Evolutionary conservation across 2,329 filamentous ascomycete species (phyloP).

Genomic region (Akanthomyces muscarius): DNA sequence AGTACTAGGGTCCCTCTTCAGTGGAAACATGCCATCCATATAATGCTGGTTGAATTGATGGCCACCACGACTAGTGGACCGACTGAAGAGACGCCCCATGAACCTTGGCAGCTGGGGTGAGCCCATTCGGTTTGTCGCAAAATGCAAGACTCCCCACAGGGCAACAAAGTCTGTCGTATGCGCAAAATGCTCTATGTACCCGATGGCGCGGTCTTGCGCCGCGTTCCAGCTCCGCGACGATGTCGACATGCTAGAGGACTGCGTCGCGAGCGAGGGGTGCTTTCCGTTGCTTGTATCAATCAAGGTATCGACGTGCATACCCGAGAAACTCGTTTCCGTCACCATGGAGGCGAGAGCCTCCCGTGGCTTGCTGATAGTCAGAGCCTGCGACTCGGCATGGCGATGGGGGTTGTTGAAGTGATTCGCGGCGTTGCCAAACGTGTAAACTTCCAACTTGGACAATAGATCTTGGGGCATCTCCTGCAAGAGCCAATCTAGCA

Average conservation of each 20-base stretch:
- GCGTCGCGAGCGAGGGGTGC: constrained; percentile 21
- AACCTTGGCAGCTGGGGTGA: constrained; percentile 53
- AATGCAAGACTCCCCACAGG: constrained; percentile 69
- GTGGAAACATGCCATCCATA: constrained; percentile 57
- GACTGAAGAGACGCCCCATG: constrained; percentile 57
- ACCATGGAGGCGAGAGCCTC: constrained; percentile 32
- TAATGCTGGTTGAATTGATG: constrained; percentile 61
- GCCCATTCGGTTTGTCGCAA: constrained; percentile 44
- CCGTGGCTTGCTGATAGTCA: constrained; percentile 32
- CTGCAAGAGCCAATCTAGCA: constrained; percentile 72
- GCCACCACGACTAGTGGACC: constrained; percentile 46
- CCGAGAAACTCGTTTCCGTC: constrained; percentile 34
- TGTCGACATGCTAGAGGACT: constrained; percentile 28
- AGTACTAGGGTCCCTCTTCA: constrained; percentile 39
- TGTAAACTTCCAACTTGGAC: constrained; percentile 69
- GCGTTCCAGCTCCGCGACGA: constrained; percentile 35
- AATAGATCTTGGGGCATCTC: constrained; percentile 64
- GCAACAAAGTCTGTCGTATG: constrained; percentile 72
- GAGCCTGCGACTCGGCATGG: constrained; percentile 42
- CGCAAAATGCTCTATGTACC: constrained; percentile 76
- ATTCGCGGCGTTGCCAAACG: constrained; percentile 74
- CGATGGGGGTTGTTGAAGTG: constrained; percentile 76
- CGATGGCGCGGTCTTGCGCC: constrained; percentile 51
- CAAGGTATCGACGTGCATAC: constrained; percentile 21
- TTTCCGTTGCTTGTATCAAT: constrained; percentile 22